Evolutionary conservation across 2,329 filamentous ascomycete species (phyloP).

Genomic region (Seiridium unicorne): DNA sequence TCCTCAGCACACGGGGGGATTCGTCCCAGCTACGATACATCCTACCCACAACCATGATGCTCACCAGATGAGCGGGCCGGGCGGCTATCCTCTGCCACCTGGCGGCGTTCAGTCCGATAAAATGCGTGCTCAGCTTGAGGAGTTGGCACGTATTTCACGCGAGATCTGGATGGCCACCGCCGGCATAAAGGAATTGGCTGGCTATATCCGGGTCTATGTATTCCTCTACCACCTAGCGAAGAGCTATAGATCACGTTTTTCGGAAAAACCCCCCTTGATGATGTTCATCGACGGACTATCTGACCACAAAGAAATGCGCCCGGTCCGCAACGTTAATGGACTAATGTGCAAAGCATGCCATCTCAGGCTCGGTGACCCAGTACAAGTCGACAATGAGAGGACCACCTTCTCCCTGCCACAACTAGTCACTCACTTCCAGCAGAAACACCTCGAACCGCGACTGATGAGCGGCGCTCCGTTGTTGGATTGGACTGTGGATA

Average conservation of each 20-base stretch:
- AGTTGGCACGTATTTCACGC: conserved; percentile 53
- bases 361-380: conserved; percentile 28
- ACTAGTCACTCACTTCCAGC: conserved; percentile 58
- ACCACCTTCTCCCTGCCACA: conserved; percentile 55
- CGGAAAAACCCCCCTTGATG: conserved; percentile 52
- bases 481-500: conserved; percentile 44
- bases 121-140: conserved; percentile 47
- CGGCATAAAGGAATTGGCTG: conserved; percentile 59
- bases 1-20: too few species aligned
- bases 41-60: conserved; percentile 20
- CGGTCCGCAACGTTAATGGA: conserved; percentile 51
- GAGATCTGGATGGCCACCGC: conserved; percentile 63
- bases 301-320: conserved; percentile 56
- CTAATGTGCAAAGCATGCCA: conserved; percentile 56
- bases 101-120: conserved; percentile 32
- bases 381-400: conserved; percentile 26
- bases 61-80: conserved; percentile 19
- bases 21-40: conserved; percentile 1
- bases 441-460: conserved; percentile 32
- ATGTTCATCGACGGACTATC: conserved; percentile 60
- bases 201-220: conserved; percentile 60
- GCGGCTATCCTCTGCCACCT: conserved; percentile 19
- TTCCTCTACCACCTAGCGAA: conserved; percentile 62
- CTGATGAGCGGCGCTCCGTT: conserved; percentile 5
- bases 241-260: conserved; percentile 57